A percentile compares a stretch with the other conserved stretches of the same genome.
Conservation (phyloP, 495 filamentous ascomycete species). For the Neurospora sp. region DNA sequence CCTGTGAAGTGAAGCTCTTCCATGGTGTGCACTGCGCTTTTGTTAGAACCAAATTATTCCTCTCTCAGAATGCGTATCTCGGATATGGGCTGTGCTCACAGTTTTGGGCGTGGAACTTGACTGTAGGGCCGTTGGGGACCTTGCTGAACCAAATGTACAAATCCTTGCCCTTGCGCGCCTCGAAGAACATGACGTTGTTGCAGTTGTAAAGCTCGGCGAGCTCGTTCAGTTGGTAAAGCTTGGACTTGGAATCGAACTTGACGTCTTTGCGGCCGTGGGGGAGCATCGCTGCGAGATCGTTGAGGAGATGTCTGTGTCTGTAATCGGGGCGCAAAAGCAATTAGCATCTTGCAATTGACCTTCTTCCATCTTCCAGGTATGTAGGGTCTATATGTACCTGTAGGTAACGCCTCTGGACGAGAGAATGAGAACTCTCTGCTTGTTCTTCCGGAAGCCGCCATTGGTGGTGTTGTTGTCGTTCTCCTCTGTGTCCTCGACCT, state of each 20-base stretch:
- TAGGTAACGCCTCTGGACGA: constrained; percentile 84
- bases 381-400: constrained; percentile 44
- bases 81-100: constrained; percentile 12
- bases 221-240: constrained; percentile 88
- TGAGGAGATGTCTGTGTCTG: constrained; percentile 86
- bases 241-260: constrained; percentile 93
- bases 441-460: constrained; percentile 42
- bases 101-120: constrained; percentile 77
- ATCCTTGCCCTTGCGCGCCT: constrained; percentile 90
- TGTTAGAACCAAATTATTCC: constrained; percentile 1
- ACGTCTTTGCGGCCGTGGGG: constrained; percentile 90
- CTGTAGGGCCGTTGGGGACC: constrained; percentile 87
- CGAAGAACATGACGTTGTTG: constrained; percentile 96
- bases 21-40: constrained; percentile 70
- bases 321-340: neutral
- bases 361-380: neutral
- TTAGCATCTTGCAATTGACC: constrained; percentile 1
- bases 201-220: constrained; percentile 96
- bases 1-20: constrained; percentile 93
- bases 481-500: constrained; percentile 19
- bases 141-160: constrained; percentile 90
- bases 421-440: constrained; percentile 80
- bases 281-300: constrained; percentile 79
- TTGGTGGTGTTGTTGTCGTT: constrained; percentile 22
- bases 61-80: neutral